Base-by-base conservation (phyloP, 345 rosid species). In the Eucalyptus regnans region DNA sequence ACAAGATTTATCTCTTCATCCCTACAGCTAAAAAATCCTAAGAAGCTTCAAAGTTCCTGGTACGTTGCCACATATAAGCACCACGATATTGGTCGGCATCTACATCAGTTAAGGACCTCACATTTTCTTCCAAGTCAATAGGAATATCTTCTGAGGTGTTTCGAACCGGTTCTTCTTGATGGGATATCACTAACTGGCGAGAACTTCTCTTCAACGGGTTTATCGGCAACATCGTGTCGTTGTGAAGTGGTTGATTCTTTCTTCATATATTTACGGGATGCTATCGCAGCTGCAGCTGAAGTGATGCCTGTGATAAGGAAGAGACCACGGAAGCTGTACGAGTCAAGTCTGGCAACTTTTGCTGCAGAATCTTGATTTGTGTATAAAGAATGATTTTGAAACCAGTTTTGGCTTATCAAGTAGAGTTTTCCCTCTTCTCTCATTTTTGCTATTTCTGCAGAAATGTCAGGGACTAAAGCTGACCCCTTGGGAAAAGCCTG, bases 401-500 rank as follows among this genome's bases (percentile, higher is more conserved):
- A 89, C 91, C 91, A 88, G 27, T 27, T 56, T 29, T 89, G 85
- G 58, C 91, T 90, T 17, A 92, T 87, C 44, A 20, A 43, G 33
- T 29, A 33, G 12, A 93, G 89, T 81, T 11, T 87, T n/a, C 87
- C 92, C 27, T 87, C 89, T 87, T 88, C 89, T 86, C 92, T 91
- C 48, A 93, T 84, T 52, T 52, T 89, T 50, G 89, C 92, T 6
- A 93, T 91, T 81, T 91, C 90, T 51, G 87, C 88, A 16, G 94
- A 93, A 46, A 93, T 58, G 50, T 89, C 92, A 1, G 49, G 81
- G 8, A 87, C 91, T 88, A 93, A 46, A 7, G 86, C 86, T 20
- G 92, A 90, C 27, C 93, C 92, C 81, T 91, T 90, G 0, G 86
- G 89, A 50, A 92, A 92, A 22, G 43, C 93, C 94, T 93, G 90